Evolutionary conservation across 2,329 filamentous ascomycete genomes (phyloP), one percentile per base, ranked within the genome.

Genomic region (Xylaria sp.): DNA sequence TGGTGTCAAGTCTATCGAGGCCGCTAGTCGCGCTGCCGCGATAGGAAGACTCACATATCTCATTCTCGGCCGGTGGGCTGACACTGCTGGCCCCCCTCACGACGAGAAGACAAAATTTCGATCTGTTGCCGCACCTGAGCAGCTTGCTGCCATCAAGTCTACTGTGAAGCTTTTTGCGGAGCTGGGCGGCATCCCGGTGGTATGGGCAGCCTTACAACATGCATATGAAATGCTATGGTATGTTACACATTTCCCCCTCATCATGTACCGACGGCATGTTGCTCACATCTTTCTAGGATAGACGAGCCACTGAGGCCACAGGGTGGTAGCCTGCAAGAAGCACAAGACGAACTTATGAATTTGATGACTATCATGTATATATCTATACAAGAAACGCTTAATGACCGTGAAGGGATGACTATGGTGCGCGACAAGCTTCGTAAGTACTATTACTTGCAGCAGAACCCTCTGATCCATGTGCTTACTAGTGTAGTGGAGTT

Each of bases 31-130:
- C 7, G 75, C 75, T 44, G 79, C 80, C 44, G 80, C 78, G 13
- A 76, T 88, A 26, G 82, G 82, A 29, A 79, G 78, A 42, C 69
- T 87, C 41, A 72, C 85, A 3, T 87, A 88, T 64, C 70, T 89
- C 21, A 75, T 88, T 13, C 78, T 90, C 4, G 89, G 89, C 1
- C 77, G 86, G 34, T 92, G 89, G 89, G 82, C 79, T 2, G 78
- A 86, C 44, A 90, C 86, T 9, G 87, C 86, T 26, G 82, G 84
- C 24, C 68, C 73, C 47, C 53, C 66, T 4, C 63, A 68, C 47
- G 67, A 71, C 53, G 61, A 77, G 40, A 75, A 76, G 40, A 78
- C 77, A 9, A 79, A 78, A 60, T 71, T 72, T 7, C 70, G 70
- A 51, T 71, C 67, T 4, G 78, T 79, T 41, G 84, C 84, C 16